These are phyloP conservation scores for Hsuehochloa calcarea DNA, from an alignment of 176 grass and related monocot species.

Conservation along the genomic window DNA sequence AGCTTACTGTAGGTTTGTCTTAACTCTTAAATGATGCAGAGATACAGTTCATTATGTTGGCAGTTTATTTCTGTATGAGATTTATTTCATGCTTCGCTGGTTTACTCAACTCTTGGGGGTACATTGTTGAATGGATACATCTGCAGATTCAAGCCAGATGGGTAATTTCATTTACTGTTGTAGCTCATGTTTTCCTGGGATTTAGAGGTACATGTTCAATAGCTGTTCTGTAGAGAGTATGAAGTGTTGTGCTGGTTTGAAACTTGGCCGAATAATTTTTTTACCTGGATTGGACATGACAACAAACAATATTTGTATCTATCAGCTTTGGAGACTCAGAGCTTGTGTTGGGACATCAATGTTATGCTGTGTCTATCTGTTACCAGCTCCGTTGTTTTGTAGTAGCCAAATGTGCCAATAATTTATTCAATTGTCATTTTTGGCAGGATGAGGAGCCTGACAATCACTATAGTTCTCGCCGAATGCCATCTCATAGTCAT, in stretches of 20 bases:
- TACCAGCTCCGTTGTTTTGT: not conserved
- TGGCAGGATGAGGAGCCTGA: conserved; percentile 79
- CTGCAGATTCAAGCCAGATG: no score
- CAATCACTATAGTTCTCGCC: conserved; percentile 68
- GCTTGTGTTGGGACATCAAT: not conserved
- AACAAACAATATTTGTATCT: not conserved
- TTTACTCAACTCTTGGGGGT: not conserved
- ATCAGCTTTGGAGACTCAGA: not conserved
- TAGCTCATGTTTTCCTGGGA: no score
- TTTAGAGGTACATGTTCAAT: no score
- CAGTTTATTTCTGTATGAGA: not conserved
- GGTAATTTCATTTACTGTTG: no score
- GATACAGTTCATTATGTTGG: conserved; percentile 3
- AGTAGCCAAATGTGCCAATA: not conserved
- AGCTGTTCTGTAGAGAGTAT: no score
- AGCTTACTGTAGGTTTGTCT: conserved; percentile 24
- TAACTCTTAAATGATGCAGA: not conserved
- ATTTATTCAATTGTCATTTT: conserved; percentile 27
- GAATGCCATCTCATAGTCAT: conserved; percentile 47
- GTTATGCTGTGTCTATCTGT: not conserved
- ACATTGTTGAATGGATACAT: no score
- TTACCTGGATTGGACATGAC: no score
- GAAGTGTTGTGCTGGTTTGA: no score
- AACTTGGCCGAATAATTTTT: no score
- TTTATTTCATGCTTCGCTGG: conserved; percentile 26